Evolutionary conservation across 2,329 filamentous ascomycete genomes (phyloP).

Genomic region (Drechslerella coelobrocha): DNA sequence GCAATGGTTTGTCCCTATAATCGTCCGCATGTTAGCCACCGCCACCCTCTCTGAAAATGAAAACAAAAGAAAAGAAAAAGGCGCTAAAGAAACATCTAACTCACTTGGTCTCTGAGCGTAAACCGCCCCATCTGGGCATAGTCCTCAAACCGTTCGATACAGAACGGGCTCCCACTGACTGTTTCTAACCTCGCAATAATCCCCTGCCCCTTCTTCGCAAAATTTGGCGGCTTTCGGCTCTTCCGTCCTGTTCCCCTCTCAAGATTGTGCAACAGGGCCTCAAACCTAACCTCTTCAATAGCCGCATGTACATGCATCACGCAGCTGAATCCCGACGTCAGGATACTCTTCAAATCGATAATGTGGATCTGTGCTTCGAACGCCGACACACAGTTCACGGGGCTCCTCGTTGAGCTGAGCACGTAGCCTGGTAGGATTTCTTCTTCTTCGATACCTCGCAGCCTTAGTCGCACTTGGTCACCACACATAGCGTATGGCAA

Average conservation of each 20-base stretch:
- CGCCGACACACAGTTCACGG: conserved; percentile 84
- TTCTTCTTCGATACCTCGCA: conserved; percentile 96
- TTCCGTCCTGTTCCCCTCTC: conserved; percentile 93
- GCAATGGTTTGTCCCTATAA: conserved; percentile 94
- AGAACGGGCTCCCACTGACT: conserved; percentile 82
- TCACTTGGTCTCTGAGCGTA: conserved; percentile 84
- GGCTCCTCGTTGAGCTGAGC: conserved; percentile 89
- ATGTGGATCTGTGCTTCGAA: conserved; percentile 98
- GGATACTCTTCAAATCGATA: conserved; percentile 89
- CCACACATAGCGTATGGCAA: conserved; percentile 81
- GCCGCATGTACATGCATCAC: conserved; percentile 96
- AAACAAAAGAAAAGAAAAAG: neutral
- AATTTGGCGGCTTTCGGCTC: conserved; percentile 90
- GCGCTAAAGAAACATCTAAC: conserved; percentile 55
- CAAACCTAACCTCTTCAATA: conserved; percentile 95
- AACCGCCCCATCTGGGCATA: conserved; percentile 93
- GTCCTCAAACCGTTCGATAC: conserved; percentile 92
- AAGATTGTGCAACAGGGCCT: conserved; percentile 84
- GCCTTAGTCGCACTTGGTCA: conserved; percentile 89
- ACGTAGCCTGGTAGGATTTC: conserved; percentile 96
- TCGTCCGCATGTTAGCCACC: conserved; percentile 53
- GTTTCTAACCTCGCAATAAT: conserved; percentile 93
- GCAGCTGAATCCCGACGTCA: conserved; percentile 95
- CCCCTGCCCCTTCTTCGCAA: conserved; percentile 79
- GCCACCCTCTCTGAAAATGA: conserved; percentile 49